These are phyloP conservation scores for Blastosporella zonata DNA, from an alignment of 1,284 basidiomycete genomes.

Conservation along the genomic window DNA sequence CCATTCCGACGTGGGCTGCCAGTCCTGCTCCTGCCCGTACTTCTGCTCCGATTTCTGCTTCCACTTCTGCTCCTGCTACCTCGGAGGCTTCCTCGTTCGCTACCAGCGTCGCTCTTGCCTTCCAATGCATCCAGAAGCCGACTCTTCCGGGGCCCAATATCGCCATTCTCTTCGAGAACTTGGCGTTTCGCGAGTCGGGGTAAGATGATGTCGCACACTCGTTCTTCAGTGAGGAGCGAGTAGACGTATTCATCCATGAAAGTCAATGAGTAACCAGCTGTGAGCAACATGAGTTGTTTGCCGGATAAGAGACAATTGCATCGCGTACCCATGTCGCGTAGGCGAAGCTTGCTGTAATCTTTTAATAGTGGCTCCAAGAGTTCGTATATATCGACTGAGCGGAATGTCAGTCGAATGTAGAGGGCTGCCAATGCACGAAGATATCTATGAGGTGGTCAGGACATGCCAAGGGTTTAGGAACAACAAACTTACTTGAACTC, in stretches of 20 bases:
- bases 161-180: conserved; percentile 89
- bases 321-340: conserved; percentile 71
- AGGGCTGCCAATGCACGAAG: conserved; percentile 90
- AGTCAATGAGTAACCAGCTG: conserved; percentile 80
- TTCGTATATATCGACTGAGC: conserved; percentile 87
- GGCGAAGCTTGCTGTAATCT: conserved; percentile 89
- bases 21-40: conserved; percentile 30
- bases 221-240: conserved; percentile 80
- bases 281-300: conserved; percentile 6
- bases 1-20: conserved; percentile 24
- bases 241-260: conserved; percentile 95
- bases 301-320: conserved; percentile 3
- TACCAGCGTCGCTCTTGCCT: conserved; percentile 54
- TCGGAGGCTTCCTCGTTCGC: conserved; percentile 24
- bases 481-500: conserved; percentile 89
- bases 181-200: conserved; percentile 86
- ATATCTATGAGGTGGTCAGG: conserved; percentile 55
- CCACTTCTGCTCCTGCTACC: conserved; percentile 27
- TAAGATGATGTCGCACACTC: conserved; percentile 95
- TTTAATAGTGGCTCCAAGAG: conserved; percentile 91
- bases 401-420: conserved; percentile 95
- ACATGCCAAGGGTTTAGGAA: neutral
- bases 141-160: conserved; percentile 80
- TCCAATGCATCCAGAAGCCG: conserved; percentile 81
- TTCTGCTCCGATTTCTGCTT: conserved; percentile 22